Base-by-base conservation (phyloP, 768 basidiomycete species). In the Hericium coralloides region DNA sequence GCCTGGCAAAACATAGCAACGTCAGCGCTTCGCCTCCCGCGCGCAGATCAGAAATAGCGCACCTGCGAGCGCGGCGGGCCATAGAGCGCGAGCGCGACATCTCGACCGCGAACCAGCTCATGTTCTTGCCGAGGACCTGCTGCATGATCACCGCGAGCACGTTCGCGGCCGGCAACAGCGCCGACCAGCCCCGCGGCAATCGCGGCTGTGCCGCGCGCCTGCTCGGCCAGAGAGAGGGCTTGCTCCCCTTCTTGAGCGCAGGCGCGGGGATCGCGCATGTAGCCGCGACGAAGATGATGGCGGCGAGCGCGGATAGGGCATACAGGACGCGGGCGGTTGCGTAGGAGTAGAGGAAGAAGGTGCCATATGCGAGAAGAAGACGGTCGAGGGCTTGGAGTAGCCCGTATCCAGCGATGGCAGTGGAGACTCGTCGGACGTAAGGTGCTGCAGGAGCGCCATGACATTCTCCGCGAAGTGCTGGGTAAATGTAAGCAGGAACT, bases 391-490 rank as follows among this genome's bases (percentile, higher is more conserved):
- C 25, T 72, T 70, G 2, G 66, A 63, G 53, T 75, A 79, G 17
- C 77, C 78, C 26, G 72, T 63, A 0, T 80, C 81, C 12, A 92
- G 74, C 1, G 73, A 73, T 0, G 87, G 82, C n/a, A 93, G 72
- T 9, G 89, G 85, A 0, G 86, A 93, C 8, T 70, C 75, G 1
- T 79, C 66, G 0, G 85, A 84, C 0, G 92, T 84, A 18, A 97
- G 79, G 68, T 89, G 79, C 38, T 76, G 76, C 20, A 95, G 72
- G 17, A 97, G 80, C 0, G 89, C 89, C 14, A 95, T 81, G 2
- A 84, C 77, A 61, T 97, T 97, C 58, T 92, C 88, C 20, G 80
- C 93, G 84, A 98, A 94, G 71, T 97, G 87, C 77, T 93, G 72
- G 10, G 38, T 26, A 17, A 53, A 17, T 10, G 1, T 53, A 37